phyloP scores from a whole-genome alignment of 78 protist genomes.

The Bigelowiella natans region DNA sequence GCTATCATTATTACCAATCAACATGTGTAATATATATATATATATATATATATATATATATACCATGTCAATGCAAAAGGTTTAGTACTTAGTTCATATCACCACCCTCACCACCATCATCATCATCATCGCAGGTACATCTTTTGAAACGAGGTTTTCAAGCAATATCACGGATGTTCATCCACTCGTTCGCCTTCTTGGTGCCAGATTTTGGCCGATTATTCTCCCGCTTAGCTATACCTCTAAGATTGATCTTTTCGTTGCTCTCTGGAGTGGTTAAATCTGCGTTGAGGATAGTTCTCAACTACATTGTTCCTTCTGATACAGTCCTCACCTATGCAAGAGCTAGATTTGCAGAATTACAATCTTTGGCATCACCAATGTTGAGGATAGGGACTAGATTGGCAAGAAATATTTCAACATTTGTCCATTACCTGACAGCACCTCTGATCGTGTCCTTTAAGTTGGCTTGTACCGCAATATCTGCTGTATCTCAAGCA shows the following conservation, averaged over 20 bases:
- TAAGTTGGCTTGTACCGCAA: neutral
- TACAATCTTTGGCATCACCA: neutral
- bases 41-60: no score
- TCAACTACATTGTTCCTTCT: neutral
- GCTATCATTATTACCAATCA: no score
- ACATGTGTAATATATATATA: no score
- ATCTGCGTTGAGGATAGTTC: neutral
- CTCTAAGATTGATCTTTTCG: neutral
- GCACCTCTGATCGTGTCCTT: neutral
- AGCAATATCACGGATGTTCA: no score
- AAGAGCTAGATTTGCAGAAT: neutral
- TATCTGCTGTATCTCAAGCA: neutral
- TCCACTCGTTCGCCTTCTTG: no score
- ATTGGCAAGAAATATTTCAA: neutral
- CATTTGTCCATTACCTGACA: neutral
- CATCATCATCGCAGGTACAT: no score
- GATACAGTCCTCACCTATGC: neutral
- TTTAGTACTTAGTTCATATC: no score
- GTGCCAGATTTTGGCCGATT: neutral
- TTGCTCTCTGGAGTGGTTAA: neutral
- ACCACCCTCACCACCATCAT: no score
- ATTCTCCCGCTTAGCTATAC: neutral
- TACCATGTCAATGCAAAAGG: no score
- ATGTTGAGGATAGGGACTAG: neutral
- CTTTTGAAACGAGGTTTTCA: no score